Base-by-base conservation (phyloP, 73 alveolate species). In the Blepharisma japonicum region DNA sequence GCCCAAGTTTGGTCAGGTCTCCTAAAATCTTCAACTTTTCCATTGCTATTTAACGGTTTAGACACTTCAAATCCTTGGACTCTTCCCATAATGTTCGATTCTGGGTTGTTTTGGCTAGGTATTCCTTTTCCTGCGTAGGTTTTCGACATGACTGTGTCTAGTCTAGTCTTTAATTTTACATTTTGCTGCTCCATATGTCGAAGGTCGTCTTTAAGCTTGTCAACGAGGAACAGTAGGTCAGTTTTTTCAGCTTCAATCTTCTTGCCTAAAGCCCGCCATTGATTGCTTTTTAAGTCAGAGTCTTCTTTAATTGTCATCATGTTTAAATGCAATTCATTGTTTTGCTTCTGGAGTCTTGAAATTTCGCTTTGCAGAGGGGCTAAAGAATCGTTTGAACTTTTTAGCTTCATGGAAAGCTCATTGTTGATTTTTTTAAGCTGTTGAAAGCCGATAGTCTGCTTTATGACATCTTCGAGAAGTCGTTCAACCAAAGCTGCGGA, bases 291-390 rank as follows among this genome's bases (percentile, higher is more conserved):
- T 38, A 74, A 71, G 38, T 91, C 98, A 47, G 90, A 82, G 70
- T 86, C 93, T 79, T 95, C 99, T 77, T 95, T 96, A 47, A 91
- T 83, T 76, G 88, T 85, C 55, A 96, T 96, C 88, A 95, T 88
- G 72, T 94, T 87, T 77, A 74, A 80, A 84, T 97, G 99, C 71
- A 97, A 87, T 39, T 96, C 93, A 82, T 95, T 95, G 88, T 97
- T 97, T 83, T 97, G 98, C 77, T 91, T 95, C 68, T 94, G 93
- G 42, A 97, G 84, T 88, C 96, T 89, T 78, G 92, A 89, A 86
- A 93, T 94, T 81, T 97, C 99, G 77, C 92, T 94, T 72, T 96
- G 89, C 67, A 97, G 84, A 8, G 99, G 99, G 53, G 83, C 89
- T 78, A 53, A 80, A 81, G 84, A 79, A 78, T 85, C 55, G 49